Evolutionary conservation across 2,329 filamentous ascomycete species (phyloP), one percentile per base, ranked within the genome.

Genomic region (Aspergillus piperis): DNA sequence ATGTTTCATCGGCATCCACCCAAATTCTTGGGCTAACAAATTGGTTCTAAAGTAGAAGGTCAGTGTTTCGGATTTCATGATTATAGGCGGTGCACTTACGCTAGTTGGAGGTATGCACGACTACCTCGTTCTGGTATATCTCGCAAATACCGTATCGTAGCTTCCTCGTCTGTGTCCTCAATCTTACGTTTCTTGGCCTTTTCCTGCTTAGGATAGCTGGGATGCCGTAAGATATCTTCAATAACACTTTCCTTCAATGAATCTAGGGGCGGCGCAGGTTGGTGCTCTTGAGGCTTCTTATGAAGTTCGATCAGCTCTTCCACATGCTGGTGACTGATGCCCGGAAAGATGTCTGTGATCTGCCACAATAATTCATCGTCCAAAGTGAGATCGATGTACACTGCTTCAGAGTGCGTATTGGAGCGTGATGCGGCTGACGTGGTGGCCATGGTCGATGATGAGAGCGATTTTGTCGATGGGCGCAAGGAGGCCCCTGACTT

Each of bases 291-390:
- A 36, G 61, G 47, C 11, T 63, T 41, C 39, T 58, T 54, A 38
- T 62, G 59, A 15, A 49, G 64, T 21, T 27, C 62, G 60, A 77
- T 80, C n/a, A 81, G 66, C 15, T 69, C 64, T 10, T 64, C 64
- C 21, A 83, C 74, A 65, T 80, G 76, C 10, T 76, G 68, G 21
- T 70, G 74, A 57, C 76, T 77, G 42, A 83, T 80, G 52, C 79
- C 80, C 8, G 82, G 82, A 57, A 84, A 83, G 8, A 83, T 65
- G 10, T 70, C 68, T 4, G 78, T 39, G 17, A 83, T 67, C n/a
- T 71, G 68, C 8, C 66, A 62, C 17, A 81, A 68, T 53, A 74
- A 70, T 38, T 59, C 23, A 39, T 61, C 51, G 3, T 60, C 51
- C 6, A 15, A 21, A 5, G 55, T 55, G 15, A 27, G 21, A 41